Evolutionary conservation across 2,329 filamentous ascomycete species (phyloP).

Genomic region (Xylariaceae sp.): DNA sequence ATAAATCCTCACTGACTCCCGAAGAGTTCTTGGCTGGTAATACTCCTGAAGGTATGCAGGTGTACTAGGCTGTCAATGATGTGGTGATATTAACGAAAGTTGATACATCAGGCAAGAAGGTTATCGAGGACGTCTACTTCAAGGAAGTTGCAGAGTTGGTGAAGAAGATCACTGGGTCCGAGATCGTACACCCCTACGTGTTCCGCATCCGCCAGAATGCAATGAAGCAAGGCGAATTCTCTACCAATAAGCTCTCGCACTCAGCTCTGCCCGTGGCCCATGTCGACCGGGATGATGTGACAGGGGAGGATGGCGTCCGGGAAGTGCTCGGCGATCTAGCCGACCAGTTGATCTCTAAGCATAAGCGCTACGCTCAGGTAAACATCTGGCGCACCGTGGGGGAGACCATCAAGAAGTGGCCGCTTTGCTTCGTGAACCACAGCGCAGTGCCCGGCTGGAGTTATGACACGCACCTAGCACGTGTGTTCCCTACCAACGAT

Average conservation of each 20-base stretch:
- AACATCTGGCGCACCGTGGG: constrained; percentile 36
- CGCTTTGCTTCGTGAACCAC: constrained; percentile 35
- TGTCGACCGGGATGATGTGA: constrained; percentile 32
- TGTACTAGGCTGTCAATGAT: neutral
- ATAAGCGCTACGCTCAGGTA: constrained; percentile 33
- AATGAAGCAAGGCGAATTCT: constrained; percentile 29
- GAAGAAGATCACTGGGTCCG: constrained; percentile 32
- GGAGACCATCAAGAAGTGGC: constrained; percentile 32
- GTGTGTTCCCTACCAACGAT: constrained; percentile 33
- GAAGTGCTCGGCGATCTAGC: constrained; percentile 30
- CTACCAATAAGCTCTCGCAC: constrained; percentile 31
- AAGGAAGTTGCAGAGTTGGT: constrained; percentile 33
- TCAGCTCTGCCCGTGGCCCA: constrained; percentile 33
- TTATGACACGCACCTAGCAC: constrained; percentile 32
- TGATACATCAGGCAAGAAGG: constrained; percentile 23
- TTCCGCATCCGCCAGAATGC: constrained; percentile 35
- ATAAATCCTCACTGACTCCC: constrained; percentile 29
- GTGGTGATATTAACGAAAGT: constrained; percentile 10
- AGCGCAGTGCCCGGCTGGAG: constrained; percentile 27
- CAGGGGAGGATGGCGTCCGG: constrained; percentile 30
- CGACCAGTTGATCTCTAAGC: constrained; percentile 30
- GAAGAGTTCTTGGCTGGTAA: constrained; percentile 33
- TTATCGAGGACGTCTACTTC: constrained; percentile 34
- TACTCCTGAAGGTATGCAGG: constrained; percentile 28
- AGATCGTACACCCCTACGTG: constrained; percentile 32